Evolutionary conservation across 1,284 basidiomycete genomes (phyloP).

Genomic region (Phylloporus gajari): DNA sequence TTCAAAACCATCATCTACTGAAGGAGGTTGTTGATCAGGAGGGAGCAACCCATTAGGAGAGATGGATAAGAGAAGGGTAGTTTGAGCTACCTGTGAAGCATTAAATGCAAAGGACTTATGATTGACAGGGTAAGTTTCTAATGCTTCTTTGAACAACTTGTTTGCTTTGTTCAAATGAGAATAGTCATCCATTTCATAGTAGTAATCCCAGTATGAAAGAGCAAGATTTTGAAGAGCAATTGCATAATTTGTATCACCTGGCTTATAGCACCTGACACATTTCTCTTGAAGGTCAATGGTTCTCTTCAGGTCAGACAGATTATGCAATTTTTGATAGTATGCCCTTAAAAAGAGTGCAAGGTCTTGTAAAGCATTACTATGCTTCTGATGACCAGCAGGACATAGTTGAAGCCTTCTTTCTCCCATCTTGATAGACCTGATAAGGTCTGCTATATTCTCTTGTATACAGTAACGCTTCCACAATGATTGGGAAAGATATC

Average conservation of each 20-base stretch:
- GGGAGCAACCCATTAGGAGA: neutral
- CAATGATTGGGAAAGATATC: too few species aligned
- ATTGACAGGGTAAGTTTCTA: neutral
- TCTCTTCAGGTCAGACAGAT: neutral
- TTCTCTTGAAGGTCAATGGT: neutral
- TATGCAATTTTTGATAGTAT: too few species aligned
- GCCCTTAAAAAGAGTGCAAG: too few species aligned
- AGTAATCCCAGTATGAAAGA: neutral
- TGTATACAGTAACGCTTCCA: too few species aligned
- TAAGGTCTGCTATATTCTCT: neutral
- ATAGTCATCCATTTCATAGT: neutral
- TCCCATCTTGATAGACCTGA: too few species aligned
- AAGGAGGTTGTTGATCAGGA: neutral
- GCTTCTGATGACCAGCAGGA: neutral
- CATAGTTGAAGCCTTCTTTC: too few species aligned
- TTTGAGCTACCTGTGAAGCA: neutral
- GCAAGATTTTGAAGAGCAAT: neutral
- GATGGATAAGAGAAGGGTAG: neutral
- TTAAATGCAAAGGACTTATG: neutral
- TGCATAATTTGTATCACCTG: neutral
- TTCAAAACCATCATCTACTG: neutral
- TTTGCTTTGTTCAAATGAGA: neutral
- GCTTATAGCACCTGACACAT: neutral
- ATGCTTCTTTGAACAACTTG: neutral
- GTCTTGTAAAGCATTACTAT: neutral